Percentiles rank a stretch among this genome's conserved stretches.
These are phyloP conservation scores for Cladosporium sphaerospermum DNA, from an alignment of 2,329 filamentous ascomycete species.

Conservation along the genomic window DNA sequence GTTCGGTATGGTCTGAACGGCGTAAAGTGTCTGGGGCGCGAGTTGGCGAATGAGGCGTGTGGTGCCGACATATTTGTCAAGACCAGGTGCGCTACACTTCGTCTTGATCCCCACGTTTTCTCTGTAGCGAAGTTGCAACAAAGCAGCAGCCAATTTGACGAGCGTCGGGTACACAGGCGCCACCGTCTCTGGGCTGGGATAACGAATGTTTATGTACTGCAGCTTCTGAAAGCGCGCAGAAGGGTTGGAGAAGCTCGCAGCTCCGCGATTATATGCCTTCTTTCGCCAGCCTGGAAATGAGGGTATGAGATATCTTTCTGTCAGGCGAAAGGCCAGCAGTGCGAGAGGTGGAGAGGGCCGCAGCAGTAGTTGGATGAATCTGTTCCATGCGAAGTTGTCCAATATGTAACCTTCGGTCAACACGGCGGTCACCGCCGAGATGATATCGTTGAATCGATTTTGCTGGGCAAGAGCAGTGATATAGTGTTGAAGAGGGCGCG, in stretches of 20 bases:
- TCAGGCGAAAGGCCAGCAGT: slow-evolving; percentile 63
- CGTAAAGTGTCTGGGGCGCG: slow-evolving; percentile 35
- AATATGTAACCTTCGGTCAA: slow-evolving; percentile 63
- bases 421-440: slow-evolving; percentile 49
- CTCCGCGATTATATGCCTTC: slow-evolving; percentile 8
- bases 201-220: slow-evolving; percentile 26
- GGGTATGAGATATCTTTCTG: slow-evolving; percentile 72
- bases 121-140: slow-evolving; percentile 30
- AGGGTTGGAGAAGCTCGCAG: background rate
- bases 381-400: slow-evolving; percentile 75
- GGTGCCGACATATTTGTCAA: slow-evolving; percentile 23
- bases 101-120: slow-evolving; percentile 26
- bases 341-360: slow-evolving; percentile 47
- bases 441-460: slow-evolving; percentile 37
- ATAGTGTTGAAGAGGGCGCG: slow-evolving; percentile 44
- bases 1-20: slow-evolving; percentile 41
- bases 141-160: slow-evolving; percentile 35
- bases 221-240: slow-evolving; percentile 16
- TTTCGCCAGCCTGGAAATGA: slow-evolving; percentile 67
- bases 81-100: slow-evolving; percentile 14
- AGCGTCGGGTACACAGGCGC: slow-evolving; percentile 40
- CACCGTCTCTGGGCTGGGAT: slow-evolving; percentile 21
- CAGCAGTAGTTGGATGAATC: slow-evolving; percentile 63
- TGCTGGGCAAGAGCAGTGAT: slow-evolving; percentile 48
- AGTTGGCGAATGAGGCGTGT: slow-evolving; percentile 26